phyloP scores from a whole-genome alignment of 768 basidiomycete species.

The Boletus rubropictus region DNA sequence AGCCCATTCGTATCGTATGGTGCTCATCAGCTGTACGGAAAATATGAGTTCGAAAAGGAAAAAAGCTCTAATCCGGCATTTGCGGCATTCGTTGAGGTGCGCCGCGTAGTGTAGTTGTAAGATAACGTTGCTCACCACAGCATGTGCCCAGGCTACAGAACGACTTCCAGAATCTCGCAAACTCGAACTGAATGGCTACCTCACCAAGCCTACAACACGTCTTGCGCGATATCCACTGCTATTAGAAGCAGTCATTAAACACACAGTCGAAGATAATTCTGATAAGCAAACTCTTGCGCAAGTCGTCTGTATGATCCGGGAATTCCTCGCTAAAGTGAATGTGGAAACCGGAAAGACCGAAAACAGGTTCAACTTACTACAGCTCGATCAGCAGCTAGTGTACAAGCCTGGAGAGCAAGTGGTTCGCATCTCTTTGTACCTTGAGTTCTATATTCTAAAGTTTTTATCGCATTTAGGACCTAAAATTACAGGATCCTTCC shows the following conservation, averaged over 20 bases:
- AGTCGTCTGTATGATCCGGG: slow-evolving; percentile 70
- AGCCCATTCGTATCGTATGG: slow-evolving; percentile 93
- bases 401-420: slow-evolving; percentile 89
- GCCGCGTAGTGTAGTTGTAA: slow-evolving; percentile 7
- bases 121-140: slow-evolving; percentile 1
- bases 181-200: slow-evolving; percentile 93
- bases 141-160: slow-evolving; percentile 65
- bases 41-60: slow-evolving; percentile 99
- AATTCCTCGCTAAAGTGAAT: slow-evolving; percentile 85
- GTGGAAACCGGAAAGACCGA: slow-evolving; percentile 92
- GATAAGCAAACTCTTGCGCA: slow-evolving; percentile 77
- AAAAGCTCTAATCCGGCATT: slow-evolving; percentile 90
- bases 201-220: slow-evolving; percentile 97
- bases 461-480: slow-evolving; percentile 47
- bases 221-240: slow-evolving; percentile 94
- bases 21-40: slow-evolving; percentile 94
- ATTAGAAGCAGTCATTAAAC: slow-evolving; percentile 86
- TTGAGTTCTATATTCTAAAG: not conserved
- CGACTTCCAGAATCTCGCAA: slow-evolving; percentile 92
- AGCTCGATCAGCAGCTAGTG: slow-evolving; percentile 86
- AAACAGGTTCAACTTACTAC: slow-evolving; percentile 91
- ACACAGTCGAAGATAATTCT: slow-evolving; percentile 84
- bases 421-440: slow-evolving; percentile 41
- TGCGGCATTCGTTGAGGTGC: slow-evolving; percentile 90
- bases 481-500: slow-evolving; percentile 80